Evolutionary conservation across 2,329 filamentous ascomycete genomes (phyloP), one percentile per base, ranked within the genome.

Genomic region (Karstenula rhodostoma): DNA sequence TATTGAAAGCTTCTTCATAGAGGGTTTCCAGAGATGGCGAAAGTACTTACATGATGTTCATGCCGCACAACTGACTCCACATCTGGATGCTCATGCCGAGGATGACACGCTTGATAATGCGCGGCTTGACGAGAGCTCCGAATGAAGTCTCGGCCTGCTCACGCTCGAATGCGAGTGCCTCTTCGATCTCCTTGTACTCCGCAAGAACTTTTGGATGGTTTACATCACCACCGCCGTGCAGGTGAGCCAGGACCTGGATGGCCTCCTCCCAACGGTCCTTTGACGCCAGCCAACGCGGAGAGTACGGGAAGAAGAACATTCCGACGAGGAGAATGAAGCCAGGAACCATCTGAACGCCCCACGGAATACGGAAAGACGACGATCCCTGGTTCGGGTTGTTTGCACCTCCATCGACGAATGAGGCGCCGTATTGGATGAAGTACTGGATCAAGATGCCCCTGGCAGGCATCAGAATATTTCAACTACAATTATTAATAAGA

Each of bases 241-340:
- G 79, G 23, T 79, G 71, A 0, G 86, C 87, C 4, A 80, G 75
- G 8, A 83, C 76, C 19, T 79, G 70, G 44, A 83, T 87, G 80
- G 87, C 86, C 70, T 91, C 85, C 29, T 91, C 88, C 82, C 89
- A 90, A 0, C 87, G 83, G 63, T 89, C 89, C 67, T 89, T 84
- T 17, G 84, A 84, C 5, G 90, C 90, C 6, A 92, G 80, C 89
- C 90, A 92, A 56, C 90, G 84, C 0, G 90, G 90, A 52, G 83
- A 89, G 47, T 71, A 66, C 12, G 77, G 78, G 56, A 79, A 76
- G 67, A 80, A 80, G 68, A 81, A 76, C 66, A 81, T 69, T 19
- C 77, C 77, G 47, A 69, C 43, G 54, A 80, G 68, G 1, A 81
- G 73, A 43, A 80, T 70, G 40, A 74, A 67, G 7, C 72, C 79